Evolutionary conservation across 805 yeast species (phyloP).

Genomic region (Candida corydali): DNA sequence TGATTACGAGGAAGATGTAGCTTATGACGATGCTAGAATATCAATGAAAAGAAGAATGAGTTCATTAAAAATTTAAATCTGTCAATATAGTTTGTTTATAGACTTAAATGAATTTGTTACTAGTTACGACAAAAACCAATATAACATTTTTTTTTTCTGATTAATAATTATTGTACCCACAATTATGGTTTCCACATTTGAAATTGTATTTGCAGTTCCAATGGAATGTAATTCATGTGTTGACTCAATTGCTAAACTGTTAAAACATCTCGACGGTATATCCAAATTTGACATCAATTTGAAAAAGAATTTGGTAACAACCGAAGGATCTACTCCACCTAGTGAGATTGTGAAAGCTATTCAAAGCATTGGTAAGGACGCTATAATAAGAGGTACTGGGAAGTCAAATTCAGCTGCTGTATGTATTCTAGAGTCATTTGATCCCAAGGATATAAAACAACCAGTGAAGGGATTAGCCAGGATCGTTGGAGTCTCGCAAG

Average conservation of each 20-base stretch:
- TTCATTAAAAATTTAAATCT: constrained; percentile 29
- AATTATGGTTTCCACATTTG: constrained; percentile 18
- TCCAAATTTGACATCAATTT: constrained; percentile 54
- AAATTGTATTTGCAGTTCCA: constrained; percentile 83
- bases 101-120: too few relatives aligned
- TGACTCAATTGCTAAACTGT: constrained; percentile 50
- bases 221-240: constrained; percentile 76
- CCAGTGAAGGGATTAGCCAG: constrained; percentile 88
- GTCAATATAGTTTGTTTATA: background rate
- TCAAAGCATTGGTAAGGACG: constrained; percentile 77
- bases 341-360: constrained; percentile 65
- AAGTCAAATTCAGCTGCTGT: constrained; percentile 86
- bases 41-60: constrained; percentile 43
- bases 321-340: constrained; percentile 72
- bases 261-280: constrained; percentile 50
- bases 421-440: constrained; percentile 76
- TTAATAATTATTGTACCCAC: background rate
- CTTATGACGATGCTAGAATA: constrained; percentile 5
- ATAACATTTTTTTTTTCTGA: background rate
- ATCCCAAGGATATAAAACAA: constrained; percentile 36
- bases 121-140: constrained; percentile 2
- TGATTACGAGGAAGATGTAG: constrained; percentile 10
- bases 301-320: constrained; percentile 55
- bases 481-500: constrained; percentile 61
- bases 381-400: constrained; percentile 90